A percentile compares a stretch with the other conserved stretches of the same genome.
These are phyloP conservation scores for Candida mattraensis DNA, from an alignment of 805 yeast species.

Conservation along the genomic window DNA sequence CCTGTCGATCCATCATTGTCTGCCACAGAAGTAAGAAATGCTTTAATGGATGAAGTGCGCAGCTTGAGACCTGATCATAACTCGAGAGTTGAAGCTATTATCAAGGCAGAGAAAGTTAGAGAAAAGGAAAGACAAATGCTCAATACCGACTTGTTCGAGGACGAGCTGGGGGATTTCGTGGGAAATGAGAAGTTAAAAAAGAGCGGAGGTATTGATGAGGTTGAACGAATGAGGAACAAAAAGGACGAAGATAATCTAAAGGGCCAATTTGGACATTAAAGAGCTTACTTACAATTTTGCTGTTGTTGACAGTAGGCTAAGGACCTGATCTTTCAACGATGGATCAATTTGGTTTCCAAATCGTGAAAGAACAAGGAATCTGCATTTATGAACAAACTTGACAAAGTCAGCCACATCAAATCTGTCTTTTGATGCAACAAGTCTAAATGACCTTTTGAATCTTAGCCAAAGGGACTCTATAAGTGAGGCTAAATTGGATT, in stretches of 20 bases:
- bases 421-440: constrained; percentile 9
- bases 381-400: constrained; percentile 3
- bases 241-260: constrained; percentile 74
- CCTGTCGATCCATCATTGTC: constrained; percentile 58
- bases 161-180: constrained; percentile 83
- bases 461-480: constrained; percentile 19
- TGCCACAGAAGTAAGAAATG: constrained; percentile 63
- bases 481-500: constrained; percentile 18
- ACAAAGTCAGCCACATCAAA: constrained; percentile 2
- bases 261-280: too few species aligned
- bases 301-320: too few species aligned
- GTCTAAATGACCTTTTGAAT: constrained; percentile 20
- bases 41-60: constrained; percentile 75
- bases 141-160: constrained; percentile 66
- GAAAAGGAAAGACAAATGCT: constrained; percentile 64
- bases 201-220: constrained; percentile 87
- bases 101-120: constrained; percentile 79
- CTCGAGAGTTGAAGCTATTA: constrained; percentile 82
- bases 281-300: too few species aligned
- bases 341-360: too few species aligned
- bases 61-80: constrained; percentile 84
- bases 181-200: constrained; percentile 72
- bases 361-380: too few species aligned
- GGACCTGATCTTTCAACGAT: too few species aligned
- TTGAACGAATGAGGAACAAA: constrained; percentile 64